Percentiles rank a stretch among this genome's conserved stretches.
Evolutionary conservation across 2,329 filamentous ascomycete species (phyloP).

Genomic region (Scedosporium dehoogii): DNA sequence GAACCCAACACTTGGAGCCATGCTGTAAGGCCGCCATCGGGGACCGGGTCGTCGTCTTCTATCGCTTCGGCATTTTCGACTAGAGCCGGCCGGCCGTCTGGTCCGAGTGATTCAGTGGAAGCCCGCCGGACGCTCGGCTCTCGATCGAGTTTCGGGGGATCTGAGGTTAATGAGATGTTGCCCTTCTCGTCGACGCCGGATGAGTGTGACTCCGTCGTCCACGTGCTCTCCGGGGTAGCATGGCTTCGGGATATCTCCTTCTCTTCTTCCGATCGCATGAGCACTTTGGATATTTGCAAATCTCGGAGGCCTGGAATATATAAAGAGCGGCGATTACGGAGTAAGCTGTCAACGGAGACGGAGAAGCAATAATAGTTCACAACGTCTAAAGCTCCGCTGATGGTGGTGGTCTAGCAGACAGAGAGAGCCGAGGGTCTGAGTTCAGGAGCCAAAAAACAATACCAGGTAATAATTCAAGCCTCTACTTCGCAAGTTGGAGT

Average conservation of each 20-base stretch:
- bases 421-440: too few species aligned
- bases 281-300: not conserved
- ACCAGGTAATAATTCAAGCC: too few species aligned
- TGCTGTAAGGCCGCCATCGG: constrained; percentile 69
- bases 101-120: not conserved
- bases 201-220: not conserved
- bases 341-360: too few species aligned
- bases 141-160: not conserved
- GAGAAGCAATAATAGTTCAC: too few species aligned
- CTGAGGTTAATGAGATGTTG: not conserved
- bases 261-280: not conserved
- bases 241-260: not conserved
- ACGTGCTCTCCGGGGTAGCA: not conserved
- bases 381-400: too few species aligned
- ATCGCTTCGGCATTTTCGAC: not conserved
- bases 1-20: constrained; percentile 81
- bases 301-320: not conserved
- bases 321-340: too few species aligned
- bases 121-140: not conserved
- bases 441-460: too few species aligned
- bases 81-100: not conserved
- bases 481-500: too few species aligned
- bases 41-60: constrained; percentile 47
- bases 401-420: too few species aligned
- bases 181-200: not conserved